Base-by-base conservation (phyloP, 2,329 filamentous ascomycete genomes). In the Sporothrix dimorphospora region DNA sequence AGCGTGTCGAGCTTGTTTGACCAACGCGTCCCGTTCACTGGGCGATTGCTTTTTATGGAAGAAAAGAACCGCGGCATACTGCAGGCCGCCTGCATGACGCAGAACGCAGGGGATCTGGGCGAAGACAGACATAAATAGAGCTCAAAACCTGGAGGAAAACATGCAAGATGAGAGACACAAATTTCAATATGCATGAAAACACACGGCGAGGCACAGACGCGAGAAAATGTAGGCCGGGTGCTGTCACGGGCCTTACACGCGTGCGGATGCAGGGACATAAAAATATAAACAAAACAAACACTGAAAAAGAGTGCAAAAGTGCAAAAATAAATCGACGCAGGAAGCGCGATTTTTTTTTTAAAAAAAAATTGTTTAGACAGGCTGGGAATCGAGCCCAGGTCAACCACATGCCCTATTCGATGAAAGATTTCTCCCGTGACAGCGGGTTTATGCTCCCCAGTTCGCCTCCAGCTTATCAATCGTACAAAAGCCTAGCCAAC, bases 81-180 rank as follows among this genome's bases (percentile, higher is more conserved):
- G 53, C 68, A 70, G 21, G 40, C 68, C 12, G 40, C 68, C 53
- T 57, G 55, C 63, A 69, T 59, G 53, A 61, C 34, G 63, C 70
- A 68, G 70, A 49, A 69, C 38, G 45, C 71, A 72, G 71, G 71
- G 55, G 69, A 70, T 30, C 27, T 49, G 42, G 42, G 45, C 24
- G 16, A 4, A 14, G 21, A 24, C 11, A 30, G 11, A 19, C 24
- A 40, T 34, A 38, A 27, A 34, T 55, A 19, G 12, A 19, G 57
- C 42, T 16, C 21, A 42, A 21, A 27, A 67, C 9, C 14, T 7
- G 21, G 30, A 47, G 16, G 40, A 19, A 53, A 68, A 38, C 19
- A 42, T 11, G 24, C 34, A 34, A 42, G 14, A 49, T n/a, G 24
- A 40, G 55, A 61, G 8, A 40, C 42, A 55, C 12, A 42, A 21